A percentile compares a stretch with the other conserved stretches of the same genome.
Conservation (phyloP, 2,329 filamentous ascomycete genomes). For the Cordyceps javanica region DNA sequence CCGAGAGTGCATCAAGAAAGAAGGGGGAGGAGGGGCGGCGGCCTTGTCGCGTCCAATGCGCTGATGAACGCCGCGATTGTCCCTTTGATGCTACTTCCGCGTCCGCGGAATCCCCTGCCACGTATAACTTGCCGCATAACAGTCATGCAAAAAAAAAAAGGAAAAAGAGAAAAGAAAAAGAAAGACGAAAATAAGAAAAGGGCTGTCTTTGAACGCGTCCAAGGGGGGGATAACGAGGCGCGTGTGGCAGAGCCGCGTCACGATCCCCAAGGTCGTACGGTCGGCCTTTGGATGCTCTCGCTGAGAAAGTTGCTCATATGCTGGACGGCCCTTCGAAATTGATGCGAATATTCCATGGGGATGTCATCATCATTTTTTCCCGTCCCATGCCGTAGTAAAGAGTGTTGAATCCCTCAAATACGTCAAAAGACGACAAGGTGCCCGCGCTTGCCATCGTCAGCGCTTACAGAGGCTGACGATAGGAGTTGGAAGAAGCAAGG, state of each 20-base stretch:
- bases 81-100: neutral
- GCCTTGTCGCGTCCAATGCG: neutral
- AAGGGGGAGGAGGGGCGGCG: neutral
- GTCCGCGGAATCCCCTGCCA: neutral
- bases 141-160: neutral
- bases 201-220: neutral
- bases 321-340: neutral
- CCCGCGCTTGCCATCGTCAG: no score
- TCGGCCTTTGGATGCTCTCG: neutral
- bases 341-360: neutral
- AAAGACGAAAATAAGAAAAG: neutral
- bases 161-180: neutral
- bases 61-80: neutral
- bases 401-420: no score
- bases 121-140: neutral
- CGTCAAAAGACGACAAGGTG: no score
- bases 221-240: neutral
- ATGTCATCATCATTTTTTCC: neutral
- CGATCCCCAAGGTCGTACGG: neutral
- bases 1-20: neutral
- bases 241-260: conserved; percentile 2
- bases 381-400: no score
- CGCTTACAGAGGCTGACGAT: no score
- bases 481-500: no score
- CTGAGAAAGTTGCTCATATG: neutral